Conservation (phyloP, 2,329 filamentous ascomycete species). For the Huntiella moniliformis region DNA sequence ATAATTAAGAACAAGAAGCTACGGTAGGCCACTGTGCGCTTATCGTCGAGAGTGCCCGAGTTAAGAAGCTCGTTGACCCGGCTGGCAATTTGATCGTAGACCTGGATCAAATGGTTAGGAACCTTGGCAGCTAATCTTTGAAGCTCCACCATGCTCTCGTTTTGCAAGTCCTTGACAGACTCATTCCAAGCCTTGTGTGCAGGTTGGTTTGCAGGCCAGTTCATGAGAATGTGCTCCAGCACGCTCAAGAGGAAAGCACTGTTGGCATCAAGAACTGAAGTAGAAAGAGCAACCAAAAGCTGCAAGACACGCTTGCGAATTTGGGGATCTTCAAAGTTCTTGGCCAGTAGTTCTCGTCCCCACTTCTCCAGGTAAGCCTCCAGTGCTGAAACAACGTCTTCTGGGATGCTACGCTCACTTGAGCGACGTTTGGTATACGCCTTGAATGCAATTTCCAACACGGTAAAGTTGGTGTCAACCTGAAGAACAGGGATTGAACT, state of each 20-base stretch:
- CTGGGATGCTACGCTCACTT: conserved; percentile 4
- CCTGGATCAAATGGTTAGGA: conserved; percentile 70
- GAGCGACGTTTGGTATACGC: conserved; percentile 66
- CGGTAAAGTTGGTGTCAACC: conserved; percentile 75
- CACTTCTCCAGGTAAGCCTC: conserved; percentile 49
- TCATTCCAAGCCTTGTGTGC: conserved; percentile 62
- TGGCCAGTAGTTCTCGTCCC: conserved; percentile 51
- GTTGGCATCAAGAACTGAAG: conserved; percentile 58
- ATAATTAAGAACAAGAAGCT: conserved; percentile 90
- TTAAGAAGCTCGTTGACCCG: conserved; percentile 67
- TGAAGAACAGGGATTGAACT: conserved; percentile 54
- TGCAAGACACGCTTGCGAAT: conserved; percentile 68
- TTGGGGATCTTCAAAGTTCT: conserved; percentile 64
- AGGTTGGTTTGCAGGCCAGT: conserved; percentile 54
- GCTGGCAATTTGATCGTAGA: conserved; percentile 71
- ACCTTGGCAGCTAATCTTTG: conserved; percentile 79
- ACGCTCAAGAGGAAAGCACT: conserved; percentile 72
- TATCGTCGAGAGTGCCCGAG: conserved; percentile 57
- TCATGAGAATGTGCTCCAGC: conserved; percentile 76
- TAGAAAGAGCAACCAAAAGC: conserved; percentile 68
- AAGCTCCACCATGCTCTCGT: conserved; percentile 68
- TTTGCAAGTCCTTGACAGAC: conserved; percentile 74
- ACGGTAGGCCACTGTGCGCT: conserved; percentile 66
- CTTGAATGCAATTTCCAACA: conserved; percentile 74
- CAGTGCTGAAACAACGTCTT: conserved; percentile 1